Conservation (phyloP, 352 stramenopile genomes). For the Phytophthora ohioensis region DNA sequence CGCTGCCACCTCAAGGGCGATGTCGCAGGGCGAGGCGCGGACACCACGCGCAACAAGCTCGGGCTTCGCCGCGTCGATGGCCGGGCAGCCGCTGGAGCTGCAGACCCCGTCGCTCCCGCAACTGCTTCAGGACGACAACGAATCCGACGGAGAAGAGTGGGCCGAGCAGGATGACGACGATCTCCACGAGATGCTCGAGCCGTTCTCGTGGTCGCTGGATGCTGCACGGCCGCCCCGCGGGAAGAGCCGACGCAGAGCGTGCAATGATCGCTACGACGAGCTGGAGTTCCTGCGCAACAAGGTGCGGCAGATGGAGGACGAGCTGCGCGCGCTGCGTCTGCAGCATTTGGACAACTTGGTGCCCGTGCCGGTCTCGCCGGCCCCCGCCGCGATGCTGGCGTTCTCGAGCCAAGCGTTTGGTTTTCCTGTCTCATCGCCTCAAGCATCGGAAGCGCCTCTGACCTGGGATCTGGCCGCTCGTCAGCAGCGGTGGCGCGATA, state of each 20-base stretch:
- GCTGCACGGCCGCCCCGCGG: slow-evolving; percentile 1
- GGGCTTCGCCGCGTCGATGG: neutral
- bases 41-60: slow-evolving; percentile 9
- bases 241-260: slow-evolving; percentile 30
- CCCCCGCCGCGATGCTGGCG: slow-evolving; percentile 17
- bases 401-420: slow-evolving; percentile 35
- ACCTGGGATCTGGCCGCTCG: slow-evolving; percentile 35
- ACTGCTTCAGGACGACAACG: slow-evolving; percentile 25
- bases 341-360: slow-evolving; percentile 25
- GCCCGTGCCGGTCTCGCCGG: slow-evolving; percentile 18
- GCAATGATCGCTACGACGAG: slow-evolving; percentile 42
- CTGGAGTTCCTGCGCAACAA: slow-evolving; percentile 45
- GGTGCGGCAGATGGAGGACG: slow-evolving; percentile 46
- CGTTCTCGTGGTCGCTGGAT: slow-evolving; percentile 12
- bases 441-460: slow-evolving; percentile 16
- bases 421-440: slow-evolving; percentile 10
- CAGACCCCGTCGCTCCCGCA: slow-evolving; percentile 15
- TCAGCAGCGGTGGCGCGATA: slow-evolving; percentile 36
- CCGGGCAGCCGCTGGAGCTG: slow-evolving; percentile 2
- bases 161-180: slow-evolving; percentile 16
- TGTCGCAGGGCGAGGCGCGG: slow-evolving; percentile 18
- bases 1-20: neutral
- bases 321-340: slow-evolving; percentile 26
- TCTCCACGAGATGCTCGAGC: slow-evolving; percentile 36
- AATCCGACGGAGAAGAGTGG: slow-evolving; percentile 16